A percentile compares a stretch with the other conserved stretches of the same genome.
phyloP scores from a whole-genome alignment of 768 basidiomycete species.

The Kwoniella sp. region DNA sequence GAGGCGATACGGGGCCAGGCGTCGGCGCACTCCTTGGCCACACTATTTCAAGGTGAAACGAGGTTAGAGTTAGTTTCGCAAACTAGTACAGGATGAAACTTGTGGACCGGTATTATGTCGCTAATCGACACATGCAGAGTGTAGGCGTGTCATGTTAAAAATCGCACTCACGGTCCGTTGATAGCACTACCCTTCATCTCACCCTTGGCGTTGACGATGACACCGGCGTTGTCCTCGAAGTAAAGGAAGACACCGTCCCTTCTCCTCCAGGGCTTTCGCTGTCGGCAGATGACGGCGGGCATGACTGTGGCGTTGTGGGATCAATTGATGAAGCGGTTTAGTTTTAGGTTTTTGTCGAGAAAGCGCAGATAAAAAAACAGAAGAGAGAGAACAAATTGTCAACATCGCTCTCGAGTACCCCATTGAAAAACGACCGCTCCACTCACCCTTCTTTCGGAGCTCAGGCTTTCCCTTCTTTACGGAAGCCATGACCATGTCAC shows the following conservation, averaged over 20 bases:
- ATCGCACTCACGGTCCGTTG: conserved; percentile 49
- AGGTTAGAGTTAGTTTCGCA: too few relatives aligned
- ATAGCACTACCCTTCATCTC: conserved; percentile 95
- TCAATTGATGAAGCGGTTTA: too few relatives aligned
- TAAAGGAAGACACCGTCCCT: conserved; percentile 98
- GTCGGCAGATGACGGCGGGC: conserved; percentile 94
- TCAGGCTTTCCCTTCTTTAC: conserved; percentile 99
- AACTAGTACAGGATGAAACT: too few relatives aligned
- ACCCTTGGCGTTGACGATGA: conserved; percentile 97
- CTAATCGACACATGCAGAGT: too few relatives aligned
- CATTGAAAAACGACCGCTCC: neutral
- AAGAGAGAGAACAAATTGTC: neutral
- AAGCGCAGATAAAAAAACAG: too few relatives aligned
- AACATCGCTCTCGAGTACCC: neutral
- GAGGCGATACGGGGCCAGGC: conserved; percentile 99
- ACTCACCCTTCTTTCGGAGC: conserved; percentile 97
- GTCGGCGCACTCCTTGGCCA: conserved; percentile 99
- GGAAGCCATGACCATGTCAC: conserved; percentile 65
- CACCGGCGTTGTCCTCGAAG: conserved; percentile 96
- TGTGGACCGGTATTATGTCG: too few relatives aligned
- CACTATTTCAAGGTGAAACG: conserved; percentile 33
- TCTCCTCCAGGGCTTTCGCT: conserved; percentile 97
- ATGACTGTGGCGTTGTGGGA: conserved; percentile 67
- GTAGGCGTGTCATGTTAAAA: too few relatives aligned
- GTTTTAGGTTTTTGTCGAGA: too few relatives aligned